Evolutionary conservation across 371 early-diverging fungal genomes (phyloP).

Genomic region (Mortierella sp.): DNA sequence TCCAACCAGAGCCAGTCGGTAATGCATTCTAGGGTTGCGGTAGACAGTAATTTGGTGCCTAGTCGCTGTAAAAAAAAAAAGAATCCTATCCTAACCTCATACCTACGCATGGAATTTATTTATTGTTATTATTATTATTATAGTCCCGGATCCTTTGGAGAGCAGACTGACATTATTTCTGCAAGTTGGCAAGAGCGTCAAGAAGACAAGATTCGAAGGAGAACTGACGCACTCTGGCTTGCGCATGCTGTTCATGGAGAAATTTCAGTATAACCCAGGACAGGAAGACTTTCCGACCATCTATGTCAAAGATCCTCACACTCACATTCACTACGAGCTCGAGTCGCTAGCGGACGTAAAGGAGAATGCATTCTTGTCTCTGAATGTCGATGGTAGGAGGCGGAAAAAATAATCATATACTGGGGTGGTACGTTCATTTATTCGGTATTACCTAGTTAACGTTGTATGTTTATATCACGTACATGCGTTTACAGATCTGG

Average conservation of each 20-base stretch:
- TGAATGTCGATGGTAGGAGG: constrained; percentile 77
- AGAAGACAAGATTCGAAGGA: constrained; percentile 64
- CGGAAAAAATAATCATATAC: too few relatives aligned
- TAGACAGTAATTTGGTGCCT: too few relatives aligned
- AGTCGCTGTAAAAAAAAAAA: too few relatives aligned
- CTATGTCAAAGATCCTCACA: constrained; percentile 73
- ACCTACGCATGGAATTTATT: too few relatives aligned
- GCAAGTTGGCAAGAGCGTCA: constrained; percentile 61
- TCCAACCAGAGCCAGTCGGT: too few relatives aligned
- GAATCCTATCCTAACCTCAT: too few relatives aligned
- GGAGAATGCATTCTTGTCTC: constrained; percentile 68
- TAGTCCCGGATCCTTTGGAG: constrained; percentile 14
- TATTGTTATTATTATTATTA: neutral
- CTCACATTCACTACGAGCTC: constrained; percentile 75
- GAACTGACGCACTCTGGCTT: constrained; percentile 69
- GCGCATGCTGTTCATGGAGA: constrained; percentile 71
- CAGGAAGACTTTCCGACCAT: constrained; percentile 73
- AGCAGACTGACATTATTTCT: constrained; percentile 58
- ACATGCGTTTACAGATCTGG: constrained; percentile 31
- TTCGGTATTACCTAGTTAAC: too few relatives aligned
- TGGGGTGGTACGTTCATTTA: neutral
- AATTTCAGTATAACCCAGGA: constrained; percentile 71
- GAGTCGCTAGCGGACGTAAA: constrained; percentile 73
- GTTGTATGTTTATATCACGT: too few relatives aligned
- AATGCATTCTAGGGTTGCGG: too few relatives aligned